Conservation (phyloP, 2,329 filamentous ascomycete genomes). For the Mycosphaerella sp. region DNA sequence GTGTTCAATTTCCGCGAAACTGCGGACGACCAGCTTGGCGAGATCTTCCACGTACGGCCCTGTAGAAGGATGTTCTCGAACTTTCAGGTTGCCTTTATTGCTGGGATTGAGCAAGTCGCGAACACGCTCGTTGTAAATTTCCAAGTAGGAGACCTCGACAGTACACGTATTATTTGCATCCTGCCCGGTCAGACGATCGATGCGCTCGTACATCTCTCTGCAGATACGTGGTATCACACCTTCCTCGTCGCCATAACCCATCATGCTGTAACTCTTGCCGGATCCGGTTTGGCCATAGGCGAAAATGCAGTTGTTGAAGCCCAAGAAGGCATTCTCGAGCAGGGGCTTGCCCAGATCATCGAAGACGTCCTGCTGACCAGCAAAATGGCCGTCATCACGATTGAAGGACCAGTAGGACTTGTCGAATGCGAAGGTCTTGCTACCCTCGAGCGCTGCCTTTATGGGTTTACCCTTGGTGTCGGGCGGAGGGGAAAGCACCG, state of each 20-base stretch:
- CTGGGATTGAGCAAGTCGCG: constrained; percentile 90
- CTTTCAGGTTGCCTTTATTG: constrained; percentile 93
- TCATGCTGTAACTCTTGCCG: constrained; percentile 99
- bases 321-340: constrained; percentile 94
- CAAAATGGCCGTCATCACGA: constrained; percentile 71
- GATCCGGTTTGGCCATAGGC: constrained; percentile 98
- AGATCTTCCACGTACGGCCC: constrained; percentile 98
- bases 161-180: constrained; percentile 80
- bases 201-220: constrained; percentile 93
- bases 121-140: constrained; percentile 98
- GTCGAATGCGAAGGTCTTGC: constrained; percentile 92
- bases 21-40: constrained; percentile 87
- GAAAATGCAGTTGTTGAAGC: constrained; percentile 99
- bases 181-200: constrained; percentile 58
- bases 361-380: constrained; percentile 84
- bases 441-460: constrained; percentile 57
- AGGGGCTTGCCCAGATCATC: constrained; percentile 81
- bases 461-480: constrained; percentile 57
- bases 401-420: constrained; percentile 98
- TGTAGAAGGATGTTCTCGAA: constrained; percentile 94
- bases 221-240: constrained; percentile 97
- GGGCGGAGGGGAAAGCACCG: constrained; percentile 68
- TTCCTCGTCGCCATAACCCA: constrained; percentile 94
- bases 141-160: constrained; percentile 95
- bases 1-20: constrained; percentile 92